Evolutionary conservation across 78 protist species (phyloP).

Genomic region (Speleostelium caveatum): DNA sequence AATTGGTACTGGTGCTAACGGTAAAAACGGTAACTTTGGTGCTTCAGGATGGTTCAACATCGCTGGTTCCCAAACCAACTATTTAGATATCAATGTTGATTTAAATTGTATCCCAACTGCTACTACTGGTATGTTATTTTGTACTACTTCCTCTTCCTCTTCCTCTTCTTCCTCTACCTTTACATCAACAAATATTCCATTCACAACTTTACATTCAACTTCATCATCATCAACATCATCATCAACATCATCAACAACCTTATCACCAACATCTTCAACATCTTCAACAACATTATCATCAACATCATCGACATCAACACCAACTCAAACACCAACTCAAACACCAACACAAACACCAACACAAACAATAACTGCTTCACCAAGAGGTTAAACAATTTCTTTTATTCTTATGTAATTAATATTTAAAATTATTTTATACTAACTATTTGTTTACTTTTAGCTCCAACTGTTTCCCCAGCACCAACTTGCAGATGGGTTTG

Average conservation of each 20-base stretch:
- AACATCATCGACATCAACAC: not conserved
- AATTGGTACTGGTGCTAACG: constrained; percentile 59
- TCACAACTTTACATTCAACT: not conserved
- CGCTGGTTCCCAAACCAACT: not conserved
- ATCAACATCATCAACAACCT: not conserved
- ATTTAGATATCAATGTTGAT: constrained; percentile 67
- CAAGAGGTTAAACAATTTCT: too few relatives aligned
- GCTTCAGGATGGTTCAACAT: constrained; percentile 29
- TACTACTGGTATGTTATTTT: constrained; percentile 1
- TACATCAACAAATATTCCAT: constrained; percentile 1
- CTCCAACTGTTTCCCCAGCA: constrained; percentile 30
- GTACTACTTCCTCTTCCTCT: constrained; percentile 6
- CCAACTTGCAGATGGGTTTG: constrained; percentile 2
- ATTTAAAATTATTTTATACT: too few relatives aligned
- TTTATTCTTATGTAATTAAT: too few relatives aligned
- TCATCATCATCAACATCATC: not conserved
- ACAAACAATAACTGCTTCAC: not conserved
- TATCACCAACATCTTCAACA: constrained; percentile 1
- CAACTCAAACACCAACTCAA: not conserved
- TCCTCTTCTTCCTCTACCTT: constrained; percentile 9
- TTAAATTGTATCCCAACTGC: not conserved
- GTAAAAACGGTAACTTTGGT: constrained; percentile 70
- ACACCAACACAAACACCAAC: not conserved
- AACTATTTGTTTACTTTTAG: not conserved
- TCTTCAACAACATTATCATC: not conserved